Evolutionary conservation across 768 basidiomycete species (phyloP).

Genomic region (Exidia glandulosa): DNA sequence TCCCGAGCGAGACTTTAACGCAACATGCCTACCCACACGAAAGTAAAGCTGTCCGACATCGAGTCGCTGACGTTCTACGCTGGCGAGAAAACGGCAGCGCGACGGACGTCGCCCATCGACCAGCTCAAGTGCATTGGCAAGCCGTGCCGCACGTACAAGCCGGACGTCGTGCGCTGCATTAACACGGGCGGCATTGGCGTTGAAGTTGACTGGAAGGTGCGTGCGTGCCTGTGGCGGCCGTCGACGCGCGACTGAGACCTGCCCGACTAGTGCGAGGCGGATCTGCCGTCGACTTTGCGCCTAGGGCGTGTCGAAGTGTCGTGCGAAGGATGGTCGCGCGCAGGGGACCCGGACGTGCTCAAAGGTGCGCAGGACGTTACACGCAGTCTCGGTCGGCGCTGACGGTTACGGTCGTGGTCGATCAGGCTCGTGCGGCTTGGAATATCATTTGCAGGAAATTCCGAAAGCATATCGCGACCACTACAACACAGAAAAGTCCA

Average conservation of each 20-base stretch:
- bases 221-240: conserved; percentile 10
- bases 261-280: conserved; percentile 67
- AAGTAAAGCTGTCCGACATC: conserved; percentile 61
- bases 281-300: conserved; percentile 70
- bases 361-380: conserved; percentile 43
- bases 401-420: background rate
- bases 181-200: conserved; percentile 68
- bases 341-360: conserved; percentile 76
- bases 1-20: background rate
- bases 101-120: conserved; percentile 56
- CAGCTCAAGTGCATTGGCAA: conserved; percentile 77
- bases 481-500: conserved; percentile 1
- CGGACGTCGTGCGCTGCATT: conserved; percentile 75
- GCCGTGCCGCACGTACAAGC: conserved; percentile 64
- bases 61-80: conserved; percentile 71
- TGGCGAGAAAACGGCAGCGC: conserved; percentile 47
- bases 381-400: background rate
- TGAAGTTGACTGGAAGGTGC: conserved; percentile 86
- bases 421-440: conserved; percentile 75
- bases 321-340: conserved; percentile 82
- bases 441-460: conserved; percentile 70
- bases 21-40: conserved; percentile 24
- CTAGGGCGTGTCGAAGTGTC: conserved; percentile 79
- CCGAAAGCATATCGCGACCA: conserved; percentile 25
- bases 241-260: background rate